Conservation (phyloP, 225 moss, liverwort and hornwort species). For the Straminergon stramineum region DNA sequence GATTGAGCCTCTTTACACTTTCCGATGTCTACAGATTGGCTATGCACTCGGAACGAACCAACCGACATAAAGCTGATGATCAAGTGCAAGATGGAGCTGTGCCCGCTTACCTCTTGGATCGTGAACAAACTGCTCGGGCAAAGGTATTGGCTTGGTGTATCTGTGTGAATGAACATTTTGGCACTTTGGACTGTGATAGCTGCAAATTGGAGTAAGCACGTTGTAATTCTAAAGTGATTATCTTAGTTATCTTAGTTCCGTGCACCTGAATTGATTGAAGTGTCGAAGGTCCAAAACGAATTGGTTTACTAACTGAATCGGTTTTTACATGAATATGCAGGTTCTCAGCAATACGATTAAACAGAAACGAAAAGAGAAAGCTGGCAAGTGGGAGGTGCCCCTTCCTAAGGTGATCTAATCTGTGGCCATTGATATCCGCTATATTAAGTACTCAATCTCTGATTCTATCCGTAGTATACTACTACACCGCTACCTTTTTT, state of each 20-base stretch:
- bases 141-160: constrained; percentile 37
- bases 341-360: constrained; percentile 96
- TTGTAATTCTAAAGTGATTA: background rate
- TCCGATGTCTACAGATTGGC: constrained; percentile 48
- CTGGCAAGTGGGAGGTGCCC: constrained; percentile 98
- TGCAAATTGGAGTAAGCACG: background rate
- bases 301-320: background rate
- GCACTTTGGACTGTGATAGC: background rate
- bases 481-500: background rate
- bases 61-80: constrained; percentile 94
- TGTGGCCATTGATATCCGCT: background rate
- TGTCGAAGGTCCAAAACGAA: background rate
- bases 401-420: constrained; percentile 65
- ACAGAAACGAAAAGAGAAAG: constrained; percentile 98
- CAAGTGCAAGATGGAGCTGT: constrained; percentile 91
- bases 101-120: constrained; percentile 88
- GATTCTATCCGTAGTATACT: background rate
- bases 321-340: constrained; percentile 19
- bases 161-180: background rate
- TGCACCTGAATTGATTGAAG: background rate
- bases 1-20: background rate
- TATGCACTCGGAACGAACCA: constrained; percentile 91
- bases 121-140: constrained; percentile 92
- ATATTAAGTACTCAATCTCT: background rate
- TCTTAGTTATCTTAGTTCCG: background rate